These are phyloP conservation scores for Lycium ferocissimum DNA, from an alignment of 257 asterid species.

Conservation along the genomic window DNA sequence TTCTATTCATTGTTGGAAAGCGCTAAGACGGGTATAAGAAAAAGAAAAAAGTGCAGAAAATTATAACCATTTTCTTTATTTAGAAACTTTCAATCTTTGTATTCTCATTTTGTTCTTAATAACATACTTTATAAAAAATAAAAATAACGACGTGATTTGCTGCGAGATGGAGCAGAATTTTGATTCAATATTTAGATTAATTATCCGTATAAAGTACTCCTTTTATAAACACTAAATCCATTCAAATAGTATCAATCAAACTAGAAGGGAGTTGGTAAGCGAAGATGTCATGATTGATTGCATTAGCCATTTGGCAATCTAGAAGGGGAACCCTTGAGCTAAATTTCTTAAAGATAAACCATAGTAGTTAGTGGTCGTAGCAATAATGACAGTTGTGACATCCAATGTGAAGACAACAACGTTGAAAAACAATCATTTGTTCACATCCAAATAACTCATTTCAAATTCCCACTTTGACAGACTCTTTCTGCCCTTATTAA, in stretches of 20 bases:
- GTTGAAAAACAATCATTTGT: background rate
- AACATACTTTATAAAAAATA: too few species aligned
- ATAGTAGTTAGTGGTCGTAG: background rate
- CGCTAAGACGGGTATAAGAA: too few species aligned
- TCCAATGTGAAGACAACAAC: constrained; percentile 3
- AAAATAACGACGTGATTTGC: too few species aligned
- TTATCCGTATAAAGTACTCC: too few species aligned
- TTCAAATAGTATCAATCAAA: too few species aligned
- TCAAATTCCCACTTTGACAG: background rate
- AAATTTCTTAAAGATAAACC: background rate
- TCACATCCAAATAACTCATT: background rate
- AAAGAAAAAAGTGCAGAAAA: too few species aligned
- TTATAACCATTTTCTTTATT: too few species aligned
- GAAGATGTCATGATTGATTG: background rate
- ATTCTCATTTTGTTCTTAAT: too few species aligned
- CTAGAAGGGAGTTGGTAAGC: background rate
- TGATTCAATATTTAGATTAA: too few species aligned
- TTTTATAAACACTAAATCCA: too few species aligned
- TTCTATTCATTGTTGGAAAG: background rate
- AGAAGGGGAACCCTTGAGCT: background rate
- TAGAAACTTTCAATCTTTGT: background rate
- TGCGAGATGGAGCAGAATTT: too few species aligned
- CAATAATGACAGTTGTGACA: background rate
- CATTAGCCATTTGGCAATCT: background rate
- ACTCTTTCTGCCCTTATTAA: background rate